Percentiles rank a stretch among this genome's conserved stretches.
These are phyloP conservation scores for Panicum virgatum DNA, from an alignment of 202 grass and related monocot genomes.

Conservation along the genomic window DNA sequence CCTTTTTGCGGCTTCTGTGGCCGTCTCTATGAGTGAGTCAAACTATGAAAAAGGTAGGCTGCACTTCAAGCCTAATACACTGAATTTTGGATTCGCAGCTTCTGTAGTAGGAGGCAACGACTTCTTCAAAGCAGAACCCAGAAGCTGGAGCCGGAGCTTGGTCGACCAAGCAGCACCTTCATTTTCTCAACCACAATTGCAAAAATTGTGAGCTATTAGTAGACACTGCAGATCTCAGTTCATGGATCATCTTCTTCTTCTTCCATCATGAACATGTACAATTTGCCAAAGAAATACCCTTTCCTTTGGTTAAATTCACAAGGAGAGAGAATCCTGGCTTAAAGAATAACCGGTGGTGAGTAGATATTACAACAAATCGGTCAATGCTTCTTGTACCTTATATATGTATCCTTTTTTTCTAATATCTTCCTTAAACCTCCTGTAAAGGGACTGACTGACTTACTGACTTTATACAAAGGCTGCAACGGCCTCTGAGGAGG, in stretches of 20 bases:
- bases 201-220: constrained; percentile 56
- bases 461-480: constrained; percentile 75
- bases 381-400: constrained; percentile 82
- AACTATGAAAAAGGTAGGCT: neutral
- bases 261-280: constrained; percentile 75
- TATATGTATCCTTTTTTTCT: constrained; percentile 54
- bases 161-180: constrained; percentile 11
- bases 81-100: neutral
- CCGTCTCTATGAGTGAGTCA: neutral
- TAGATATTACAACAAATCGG: constrained; percentile 95
- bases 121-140: neutral
- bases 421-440: constrained; percentile 66
- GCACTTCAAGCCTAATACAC: neutral
- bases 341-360: constrained; percentile 77
- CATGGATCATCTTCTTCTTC: constrained; percentile 59
- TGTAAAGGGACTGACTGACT: constrained; percentile 54
- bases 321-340: constrained; percentile 79
- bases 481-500: constrained; percentile 49
- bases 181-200: constrained; percentile 42
- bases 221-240: constrained; percentile 68
- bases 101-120: neutral
- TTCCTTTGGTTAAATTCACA: constrained; percentile 92
- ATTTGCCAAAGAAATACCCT: constrained; percentile 72
- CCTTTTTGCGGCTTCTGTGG: neutral
- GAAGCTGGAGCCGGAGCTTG: constrained; percentile 14